These are phyloP conservation scores for Ceratocystis harringtonii DNA, from an alignment of 2,329 filamentous ascomycete species.

Conservation along the genomic window DNA sequence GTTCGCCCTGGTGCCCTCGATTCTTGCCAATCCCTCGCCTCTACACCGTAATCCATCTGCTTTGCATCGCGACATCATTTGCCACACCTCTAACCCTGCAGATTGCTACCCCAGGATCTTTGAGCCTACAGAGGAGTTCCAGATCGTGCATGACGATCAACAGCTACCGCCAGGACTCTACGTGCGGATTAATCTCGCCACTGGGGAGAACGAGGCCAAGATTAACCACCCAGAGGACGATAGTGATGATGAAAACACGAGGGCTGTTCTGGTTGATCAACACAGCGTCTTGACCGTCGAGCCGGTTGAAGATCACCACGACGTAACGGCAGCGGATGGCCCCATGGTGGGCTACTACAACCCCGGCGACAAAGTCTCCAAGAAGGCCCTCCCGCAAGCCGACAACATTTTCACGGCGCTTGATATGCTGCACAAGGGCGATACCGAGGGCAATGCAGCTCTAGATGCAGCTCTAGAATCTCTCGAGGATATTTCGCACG, in stretches of 20 bases:
- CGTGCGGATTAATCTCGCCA: constrained; percentile 48
- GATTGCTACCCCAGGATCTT: constrained; percentile 55
- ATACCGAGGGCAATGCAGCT: constrained; percentile 23
- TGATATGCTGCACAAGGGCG: constrained; percentile 31
- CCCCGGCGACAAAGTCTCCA: constrained; percentile 8
- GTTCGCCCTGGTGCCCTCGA: constrained; percentile 9
- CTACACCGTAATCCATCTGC: neutral
- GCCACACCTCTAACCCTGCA: constrained; percentile 41
- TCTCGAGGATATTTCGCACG: constrained; percentile 50
- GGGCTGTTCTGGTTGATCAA: constrained; percentile 37
- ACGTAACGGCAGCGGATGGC: constrained; percentile 32
- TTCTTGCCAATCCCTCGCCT: constrained; percentile 6
- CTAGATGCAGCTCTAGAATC: constrained; percentile 39
- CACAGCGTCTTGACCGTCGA: constrained; percentile 34
- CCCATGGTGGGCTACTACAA: constrained; percentile 36
- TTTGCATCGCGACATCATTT: constrained; percentile 42
- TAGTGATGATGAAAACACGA: constrained; percentile 30
- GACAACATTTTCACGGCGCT: constrained; percentile 34
- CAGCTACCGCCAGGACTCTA: constrained; percentile 51
- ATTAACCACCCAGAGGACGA: constrained; percentile 44
- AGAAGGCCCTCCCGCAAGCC: constrained; percentile 15
- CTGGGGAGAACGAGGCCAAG: constrained; percentile 50
- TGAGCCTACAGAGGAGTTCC: constrained; percentile 48
- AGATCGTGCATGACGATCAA: constrained; percentile 47
- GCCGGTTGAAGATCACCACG: constrained; percentile 26